These are phyloP conservation scores for Paraphoma chrysanthemicola DNA, from an alignment of 2,329 filamentous ascomycete genomes.

Conservation along the genomic window DNA sequence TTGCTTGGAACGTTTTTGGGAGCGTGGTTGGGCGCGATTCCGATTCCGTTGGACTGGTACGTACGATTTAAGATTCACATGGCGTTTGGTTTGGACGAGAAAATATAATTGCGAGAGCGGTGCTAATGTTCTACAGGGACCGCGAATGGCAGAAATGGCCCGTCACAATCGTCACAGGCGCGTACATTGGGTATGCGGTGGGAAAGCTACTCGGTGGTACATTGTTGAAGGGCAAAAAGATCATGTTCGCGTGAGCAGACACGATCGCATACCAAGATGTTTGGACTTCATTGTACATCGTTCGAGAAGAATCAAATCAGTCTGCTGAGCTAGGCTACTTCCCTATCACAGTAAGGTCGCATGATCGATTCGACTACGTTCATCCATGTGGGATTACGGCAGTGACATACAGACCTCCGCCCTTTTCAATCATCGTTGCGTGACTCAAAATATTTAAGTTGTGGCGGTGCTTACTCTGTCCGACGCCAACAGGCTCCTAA, in stretches of 20 bases:
- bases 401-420: too few relatives aligned
- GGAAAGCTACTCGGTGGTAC: slow-evolving; percentile 69
- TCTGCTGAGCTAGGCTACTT: too few relatives aligned
- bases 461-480: neutral
- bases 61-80: slow-evolving; percentile 19
- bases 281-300: too few relatives aligned
- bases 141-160: slow-evolving; percentile 99
- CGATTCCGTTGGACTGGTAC: slow-evolving; percentile 92
- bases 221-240: slow-evolving; percentile 54
- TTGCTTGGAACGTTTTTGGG: slow-evolving; percentile 79
- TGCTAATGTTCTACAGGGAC: slow-evolving; percentile 62
- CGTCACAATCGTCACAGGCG: slow-evolving; percentile 84
- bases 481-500: neutral
- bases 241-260: slow-evolving; percentile 48
- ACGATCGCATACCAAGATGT: neutral
- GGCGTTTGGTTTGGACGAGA: neutral
- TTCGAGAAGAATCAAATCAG: too few relatives aligned
- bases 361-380: too few relatives aligned
- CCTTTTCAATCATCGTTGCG: too few relatives aligned
- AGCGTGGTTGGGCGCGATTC: slow-evolving; percentile 91
- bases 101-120: neutral
- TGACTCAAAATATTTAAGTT: neutral
- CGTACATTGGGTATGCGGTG: slow-evolving; percentile 78
- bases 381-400: too few relatives aligned
- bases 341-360: too few relatives aligned